Evolutionary conservation across 345 rosid genomes (phyloP).

Genomic region (Erysimum cheiranthoides): DNA sequence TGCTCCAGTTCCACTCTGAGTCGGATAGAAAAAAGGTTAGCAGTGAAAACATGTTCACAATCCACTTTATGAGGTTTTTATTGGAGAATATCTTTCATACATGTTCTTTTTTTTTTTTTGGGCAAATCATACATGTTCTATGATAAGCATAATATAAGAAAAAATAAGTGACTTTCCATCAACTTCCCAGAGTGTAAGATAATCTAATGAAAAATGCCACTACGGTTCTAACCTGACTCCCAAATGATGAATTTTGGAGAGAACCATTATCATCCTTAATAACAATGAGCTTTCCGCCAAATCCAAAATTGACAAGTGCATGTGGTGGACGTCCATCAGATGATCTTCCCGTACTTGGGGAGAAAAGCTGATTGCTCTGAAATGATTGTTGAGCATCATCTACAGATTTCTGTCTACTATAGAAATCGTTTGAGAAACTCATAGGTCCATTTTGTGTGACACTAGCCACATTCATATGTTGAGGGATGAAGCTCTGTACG

Average conservation of each 20-base stretch:
- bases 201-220: conserved; percentile 10
- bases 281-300: conserved; percentile 90
- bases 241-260: conserved; percentile 59
- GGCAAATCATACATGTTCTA: not conserved
- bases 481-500: conserved; percentile 54
- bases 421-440: conserved; percentile 60
- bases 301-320: conserved; percentile 90
- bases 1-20: conserved; percentile 60
- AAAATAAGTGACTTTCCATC: not conserved
- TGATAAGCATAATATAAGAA: not conserved
- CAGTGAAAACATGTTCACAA: conserved; percentile 5
- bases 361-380: conserved; percentile 63
- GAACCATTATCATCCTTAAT: conserved; percentile 62
- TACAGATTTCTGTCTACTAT: conserved; percentile 54
- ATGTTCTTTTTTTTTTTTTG: too few relatives aligned
- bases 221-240: conserved; percentile 71
- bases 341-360: conserved; percentile 65
- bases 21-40: conserved; percentile 44
- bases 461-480: conserved; percentile 56
- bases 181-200: conserved; percentile 16
- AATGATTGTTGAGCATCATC: conserved; percentile 54
- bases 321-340: conserved; percentile 98
- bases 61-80: conserved; percentile 5
- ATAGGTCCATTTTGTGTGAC: conserved; percentile 55
- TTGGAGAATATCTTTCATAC: conserved; percentile 5